Base-by-base conservation (phyloP, 208 protist genomes). In the Wallacemonas sp. region DNA sequence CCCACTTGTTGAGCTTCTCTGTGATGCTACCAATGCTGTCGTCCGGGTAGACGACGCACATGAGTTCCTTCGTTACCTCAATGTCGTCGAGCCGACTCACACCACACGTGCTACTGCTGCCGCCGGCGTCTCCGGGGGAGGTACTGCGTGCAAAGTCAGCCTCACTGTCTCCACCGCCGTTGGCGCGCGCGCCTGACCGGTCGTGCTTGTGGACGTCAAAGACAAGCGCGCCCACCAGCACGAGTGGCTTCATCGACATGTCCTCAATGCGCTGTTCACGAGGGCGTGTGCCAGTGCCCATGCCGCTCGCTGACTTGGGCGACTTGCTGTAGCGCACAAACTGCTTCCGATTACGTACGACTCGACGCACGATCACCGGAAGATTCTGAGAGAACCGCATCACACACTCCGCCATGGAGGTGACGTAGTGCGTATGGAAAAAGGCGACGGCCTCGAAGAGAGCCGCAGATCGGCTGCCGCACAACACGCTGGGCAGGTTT, bases 211-310 rank as follows among this genome's bases (percentile, higher is more conserved):
- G 76, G 6, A 80, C 54, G 53, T 80, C 81, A 54, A 94, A 90
- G 41, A 94, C 64, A 29, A 92, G 77, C 9, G 79, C 89, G 4
- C 89, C 89, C 66, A 94, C 73, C 24, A 94, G 63, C 26, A 94
- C 89, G 44, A 94, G 73, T 19, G 89, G 89, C 63, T 94, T 94
- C 85, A 94, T 87, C n/a, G 73, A 50, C 83, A 94, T 92, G 52
- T 90, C 85, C 48, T 94, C 89, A 26, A 94, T 81, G n/a, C 79
- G 73, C 76, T 92, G 82, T 24, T 82, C 57, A 3, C 55, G 66
- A 27, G 85, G 80, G 22, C 76, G 73, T 12, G 44, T 50, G 1
- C 88, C 85, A 0, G 83, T 91, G 36, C 79, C 85, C 38, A 94
- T 68, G 3, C 88, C 88, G 2, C 60, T 48, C 33, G 60, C 72